Evolutionary conservation across 345 rosid species (phyloP), one percentile per base, ranked within the genome.

Genomic region (Murraya koenigii): DNA sequence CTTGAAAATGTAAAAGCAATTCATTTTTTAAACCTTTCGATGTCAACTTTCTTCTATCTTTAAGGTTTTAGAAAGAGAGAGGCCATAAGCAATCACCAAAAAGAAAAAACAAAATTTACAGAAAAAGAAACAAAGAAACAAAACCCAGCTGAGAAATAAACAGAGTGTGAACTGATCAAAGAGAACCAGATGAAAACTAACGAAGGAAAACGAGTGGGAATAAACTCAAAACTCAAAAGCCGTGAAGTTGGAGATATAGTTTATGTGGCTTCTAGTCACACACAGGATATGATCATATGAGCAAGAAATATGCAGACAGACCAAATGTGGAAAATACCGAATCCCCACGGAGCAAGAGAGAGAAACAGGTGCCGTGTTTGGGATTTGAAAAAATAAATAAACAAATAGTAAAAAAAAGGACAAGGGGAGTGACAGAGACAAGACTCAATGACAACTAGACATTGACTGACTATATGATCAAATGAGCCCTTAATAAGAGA

Each of bases 1-100:
- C 76, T 86, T 91, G 85, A 89, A 88, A 17, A 78, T 47, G 60
- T 19, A 47, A 39, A 82, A 89, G 59, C 92, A 87, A 76, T 71
- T 85, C 92, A 89, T 88, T 74, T n/a, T 15, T 59, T 25, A 55
- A 17, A 20, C 1, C 49, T 47, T 14, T 14, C 25, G 28, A 71
- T 25, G 56, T 23, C n/a, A 70, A 59, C n/a, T 64, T 22, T 8
- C 58, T 72, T 49, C 76, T 6, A 47, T 54, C 72, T 66, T 66
- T 56, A 66, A 78, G 26, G 13, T 26, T 30, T 74, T 10, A 0
- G 7, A 69, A 20, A 58, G 55, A 60, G 32, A n/a, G 20, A 30
- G 11, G 47, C 47, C 14, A 35, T 8, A 8, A 17, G 56, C 56
- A 52, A 11, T 22, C n/a, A 15, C n/a, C 2, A 33, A 64, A 28